Evolutionary conservation across 2,329 filamentous ascomycete genomes (phyloP).

Genomic region (Albophoma yamanashiensis): DNA sequence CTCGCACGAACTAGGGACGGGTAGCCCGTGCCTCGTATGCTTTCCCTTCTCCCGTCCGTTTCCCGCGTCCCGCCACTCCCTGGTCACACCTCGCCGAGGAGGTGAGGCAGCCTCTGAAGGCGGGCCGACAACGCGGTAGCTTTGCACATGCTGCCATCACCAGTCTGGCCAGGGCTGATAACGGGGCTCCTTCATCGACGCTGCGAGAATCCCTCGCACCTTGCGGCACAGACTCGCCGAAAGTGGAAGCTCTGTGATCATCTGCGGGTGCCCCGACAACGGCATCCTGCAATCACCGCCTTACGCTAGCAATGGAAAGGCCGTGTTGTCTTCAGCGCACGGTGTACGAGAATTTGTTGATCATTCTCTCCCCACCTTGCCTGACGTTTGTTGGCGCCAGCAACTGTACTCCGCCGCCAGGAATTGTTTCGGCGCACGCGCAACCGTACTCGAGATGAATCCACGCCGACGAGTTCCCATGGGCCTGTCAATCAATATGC

Average conservation of each 20-base stretch:
- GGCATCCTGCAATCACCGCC: background rate
- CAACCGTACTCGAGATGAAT: background rate
- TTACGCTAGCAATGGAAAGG: background rate
- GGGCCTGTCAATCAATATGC: slow-evolving; percentile 17
- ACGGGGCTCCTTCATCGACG: background rate
- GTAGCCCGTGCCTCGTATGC: background rate
- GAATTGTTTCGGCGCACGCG: background rate
- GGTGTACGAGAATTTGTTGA: background rate
- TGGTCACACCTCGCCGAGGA: background rate
- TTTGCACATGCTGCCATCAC: background rate
- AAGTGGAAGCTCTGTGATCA: background rate
- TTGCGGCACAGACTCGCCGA: background rate
- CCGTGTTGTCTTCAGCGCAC: background rate
- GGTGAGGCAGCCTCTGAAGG: background rate
- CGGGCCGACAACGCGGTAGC: background rate
- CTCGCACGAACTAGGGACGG: background rate
- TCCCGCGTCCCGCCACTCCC: background rate
- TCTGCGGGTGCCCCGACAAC: background rate
- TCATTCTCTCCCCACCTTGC: background rate
- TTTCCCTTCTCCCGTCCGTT: background rate
- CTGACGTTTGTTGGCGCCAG: background rate
- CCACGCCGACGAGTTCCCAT: background rate
- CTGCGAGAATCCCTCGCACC: background rate
- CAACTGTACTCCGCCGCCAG: background rate
- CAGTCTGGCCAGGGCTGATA: background rate